Evolutionary conservation across 2,329 filamentous ascomycete genomes (phyloP), one percentile per base, ranked within the genome.

Genomic region (Aspergillus texensis): DNA sequence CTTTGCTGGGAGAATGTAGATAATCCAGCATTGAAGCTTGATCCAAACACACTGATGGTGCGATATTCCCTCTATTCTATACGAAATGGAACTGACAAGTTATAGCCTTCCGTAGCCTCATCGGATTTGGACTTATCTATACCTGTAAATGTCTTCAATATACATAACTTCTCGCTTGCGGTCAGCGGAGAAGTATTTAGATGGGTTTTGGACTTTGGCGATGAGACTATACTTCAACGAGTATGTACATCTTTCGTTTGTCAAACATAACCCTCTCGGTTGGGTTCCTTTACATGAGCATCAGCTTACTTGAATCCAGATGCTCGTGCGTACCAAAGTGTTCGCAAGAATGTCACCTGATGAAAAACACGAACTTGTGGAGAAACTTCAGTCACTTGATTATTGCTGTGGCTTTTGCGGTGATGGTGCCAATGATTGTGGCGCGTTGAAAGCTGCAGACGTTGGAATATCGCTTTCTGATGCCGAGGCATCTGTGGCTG

Each of bases 341-440:
- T 99, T 96, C 78, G 96, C 95, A 4, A 91, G 95, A 70, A 99
- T 99, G 95, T 98, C 94, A 1, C 96, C 95, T 0, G 96, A 99
- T 75, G 95, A 99, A 78, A 99, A 99, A 77, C 94, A 97, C 74
- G 96, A 99, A 77, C 83, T 99, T 2, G 93, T 99, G 2, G 95
- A 98, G 77, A 99, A 97, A 77, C 85, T 99, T 4, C 96, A 99
- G 76, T 94, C 91, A 71, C 93, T 99, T 67, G 94, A 94, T 75
- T 99, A 97, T 77, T 96, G 92, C 70, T 92, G 89, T 69, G 95
- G 95, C 32, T 99, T 99, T 80, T 99, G 95, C 72, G 95, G 95
- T 52, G 95, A 99, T 75, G 95, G 95, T 46, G 95, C 95, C 30
- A 99, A 99, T 74, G 95, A 99, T 77, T 99, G 95, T 70, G 95